Percentiles rank a stretch among this genome's conserved stretches.
phyloP scores from a whole-genome alignment of 305 asterid species.

The Andrographis paniculata region DNA sequence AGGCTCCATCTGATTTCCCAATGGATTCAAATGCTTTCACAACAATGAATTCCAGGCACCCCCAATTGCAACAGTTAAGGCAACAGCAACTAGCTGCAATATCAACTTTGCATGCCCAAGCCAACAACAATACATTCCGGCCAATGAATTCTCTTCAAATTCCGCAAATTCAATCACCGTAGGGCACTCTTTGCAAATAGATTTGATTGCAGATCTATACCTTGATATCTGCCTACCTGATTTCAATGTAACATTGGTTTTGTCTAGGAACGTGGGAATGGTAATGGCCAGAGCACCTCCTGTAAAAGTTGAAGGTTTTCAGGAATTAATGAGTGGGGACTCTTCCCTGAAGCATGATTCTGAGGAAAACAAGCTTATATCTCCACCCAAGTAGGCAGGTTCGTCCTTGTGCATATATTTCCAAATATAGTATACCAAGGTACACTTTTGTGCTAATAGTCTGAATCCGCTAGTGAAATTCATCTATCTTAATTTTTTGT shows the following conservation, averaged over 20 bases:
- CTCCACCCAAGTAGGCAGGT: slow-evolving; percentile 47
- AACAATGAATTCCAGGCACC: slow-evolving; percentile 47
- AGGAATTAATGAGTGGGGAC: slow-evolving; percentile 95
- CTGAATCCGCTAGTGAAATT: no score
- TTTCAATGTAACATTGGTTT: slow-evolving; percentile 10
- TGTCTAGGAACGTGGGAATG: slow-evolving; percentile 63
- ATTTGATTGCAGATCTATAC: not conserved
- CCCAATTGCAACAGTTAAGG: slow-evolving; percentile 50
- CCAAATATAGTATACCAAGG: no score
- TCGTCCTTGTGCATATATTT: not conserved
- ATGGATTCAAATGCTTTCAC: slow-evolving; percentile 53
- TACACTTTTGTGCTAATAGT: no score
- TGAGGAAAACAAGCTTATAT: slow-evolving; percentile 75
- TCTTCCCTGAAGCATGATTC: slow-evolving; percentile 69
- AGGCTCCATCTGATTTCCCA: slow-evolving; percentile 69
- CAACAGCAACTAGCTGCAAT: slow-evolving; percentile 80
- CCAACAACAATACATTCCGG: slow-evolving; percentile 55
- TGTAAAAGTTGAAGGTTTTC: slow-evolving; percentile 97
- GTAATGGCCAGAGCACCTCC: slow-evolving; percentile 91
- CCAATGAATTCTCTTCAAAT: slow-evolving; percentile 60
- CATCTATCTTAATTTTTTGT: no score
- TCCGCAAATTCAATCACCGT: slow-evolving; percentile 85
- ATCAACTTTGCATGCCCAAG: slow-evolving; percentile 55
- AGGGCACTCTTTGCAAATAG: slow-evolving; percentile 16
- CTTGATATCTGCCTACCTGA: not conserved